A percentile compares a stretch with the other conserved stretches of the same genome.
phyloP scores from a whole-genome alignment of 192 early-diverging fungal species.

The Nowakowskiella sp. region DNA sequence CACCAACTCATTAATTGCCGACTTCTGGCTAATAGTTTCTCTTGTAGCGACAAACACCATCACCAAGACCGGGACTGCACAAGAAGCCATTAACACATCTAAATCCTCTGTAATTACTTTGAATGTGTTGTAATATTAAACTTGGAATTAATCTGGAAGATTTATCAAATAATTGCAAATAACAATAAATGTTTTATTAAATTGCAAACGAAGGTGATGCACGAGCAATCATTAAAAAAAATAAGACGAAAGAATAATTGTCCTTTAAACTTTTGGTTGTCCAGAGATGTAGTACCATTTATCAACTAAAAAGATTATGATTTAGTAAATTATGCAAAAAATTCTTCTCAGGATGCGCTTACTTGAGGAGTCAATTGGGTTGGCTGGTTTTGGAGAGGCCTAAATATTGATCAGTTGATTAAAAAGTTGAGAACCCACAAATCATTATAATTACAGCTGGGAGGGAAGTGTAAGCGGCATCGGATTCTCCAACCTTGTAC shows the following conservation, averaged over 20 bases:
- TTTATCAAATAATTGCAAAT: no score
- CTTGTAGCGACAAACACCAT: no score
- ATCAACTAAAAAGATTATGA: conserved; percentile 52
- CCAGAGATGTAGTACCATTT: conserved; percentile 99
- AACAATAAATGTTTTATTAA: no score
- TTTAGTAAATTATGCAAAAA: conserved; percentile 19
- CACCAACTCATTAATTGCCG: no score
- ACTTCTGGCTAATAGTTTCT: no score
- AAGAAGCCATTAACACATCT: no score
- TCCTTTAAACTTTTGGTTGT: conserved; percentile 35
- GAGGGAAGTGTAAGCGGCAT: conserved; percentile 51
- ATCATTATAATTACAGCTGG: conserved; percentile 17
- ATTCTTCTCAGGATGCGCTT: conserved; percentile 7
- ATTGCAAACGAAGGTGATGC: no score
- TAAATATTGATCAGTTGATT: conserved; percentile 10
- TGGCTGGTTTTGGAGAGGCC: conserved; percentile 39
- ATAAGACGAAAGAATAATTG: not conserved
- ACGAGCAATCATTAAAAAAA: no score
- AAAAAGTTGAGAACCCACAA: conserved; percentile 1
- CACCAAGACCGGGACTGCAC: no score
- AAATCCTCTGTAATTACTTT: no score
- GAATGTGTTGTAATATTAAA: no score
- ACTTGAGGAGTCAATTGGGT: conserved; percentile 70
- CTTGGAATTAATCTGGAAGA: no score
- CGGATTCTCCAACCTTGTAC: conserved; percentile 52